These are phyloP conservation scores for Torulaspora pretoriensis DNA, from an alignment of 1,139 yeast genomes.

Conservation along the genomic window DNA sequence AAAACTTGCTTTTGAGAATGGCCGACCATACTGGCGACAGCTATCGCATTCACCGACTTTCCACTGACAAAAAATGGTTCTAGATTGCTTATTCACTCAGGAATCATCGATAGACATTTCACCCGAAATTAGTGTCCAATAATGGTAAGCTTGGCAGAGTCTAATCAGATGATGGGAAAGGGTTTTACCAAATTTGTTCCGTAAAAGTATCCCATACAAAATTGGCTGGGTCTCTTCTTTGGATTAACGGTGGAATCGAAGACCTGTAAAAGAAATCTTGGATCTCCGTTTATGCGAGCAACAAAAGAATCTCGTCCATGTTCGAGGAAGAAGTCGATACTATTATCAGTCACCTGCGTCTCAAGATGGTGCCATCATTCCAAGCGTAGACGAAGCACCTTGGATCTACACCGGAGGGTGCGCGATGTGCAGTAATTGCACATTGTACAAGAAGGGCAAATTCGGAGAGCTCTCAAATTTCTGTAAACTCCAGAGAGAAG, in stretches of 20 bases:
- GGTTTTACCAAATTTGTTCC: conserved; percentile 13
- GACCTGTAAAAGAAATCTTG: conserved; percentile 15
- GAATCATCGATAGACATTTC: conserved; percentile 8
- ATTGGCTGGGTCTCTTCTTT: conserved; percentile 9
- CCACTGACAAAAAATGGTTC: conserved; percentile 56
- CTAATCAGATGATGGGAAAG: conserved; percentile 3
- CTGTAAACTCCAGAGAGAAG: conserved; percentile 2
- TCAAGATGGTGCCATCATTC: conserved; percentile 17
- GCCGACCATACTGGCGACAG: too few relatives aligned
- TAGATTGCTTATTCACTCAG: conserved; percentile 45
- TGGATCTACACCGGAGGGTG: conserved; percentile 12
- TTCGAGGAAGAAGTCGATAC: conserved; percentile 10
- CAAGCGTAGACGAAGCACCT: conserved; percentile 4
- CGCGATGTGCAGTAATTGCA: conserved; percentile 8
- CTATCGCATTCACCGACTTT: too few relatives aligned
- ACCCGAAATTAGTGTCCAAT: conserved; percentile 12
- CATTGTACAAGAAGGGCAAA: conserved; percentile 9
- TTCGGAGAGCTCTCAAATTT: conserved; percentile 10
- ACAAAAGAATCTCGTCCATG: conserved; percentile 6
- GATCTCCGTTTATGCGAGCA: conserved; percentile 10
- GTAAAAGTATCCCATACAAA: conserved; percentile 15
- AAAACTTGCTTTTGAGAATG: too few relatives aligned
- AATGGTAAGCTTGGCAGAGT: conserved; percentile 12
- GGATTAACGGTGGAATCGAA: conserved; percentile 17
- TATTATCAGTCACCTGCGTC: conserved; percentile 14